A percentile compares a stretch with the other conserved stretches of the same genome.
Conservation (phyloP, 2,329 filamentous ascomycete species). For the Fusarium sp. region DNA sequence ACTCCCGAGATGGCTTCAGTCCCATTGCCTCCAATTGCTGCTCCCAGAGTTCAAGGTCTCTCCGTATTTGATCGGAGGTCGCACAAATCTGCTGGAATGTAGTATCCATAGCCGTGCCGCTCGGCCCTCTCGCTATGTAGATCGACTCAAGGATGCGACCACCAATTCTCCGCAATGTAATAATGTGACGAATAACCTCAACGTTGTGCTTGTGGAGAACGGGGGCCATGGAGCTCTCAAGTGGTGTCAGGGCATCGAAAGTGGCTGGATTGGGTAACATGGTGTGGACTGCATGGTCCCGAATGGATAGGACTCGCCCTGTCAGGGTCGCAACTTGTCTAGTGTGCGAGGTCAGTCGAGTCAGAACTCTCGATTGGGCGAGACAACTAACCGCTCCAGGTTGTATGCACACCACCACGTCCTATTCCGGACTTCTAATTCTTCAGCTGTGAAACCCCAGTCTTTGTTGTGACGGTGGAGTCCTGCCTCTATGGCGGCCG, state of each 20-base stretch:
- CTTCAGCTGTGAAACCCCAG: not conserved
- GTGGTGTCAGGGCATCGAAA: not conserved
- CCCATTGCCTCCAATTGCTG: not conserved
- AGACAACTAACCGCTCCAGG: not conserved
- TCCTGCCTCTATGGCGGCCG: not conserved
- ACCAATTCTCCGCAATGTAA: not conserved
- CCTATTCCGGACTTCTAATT: not conserved
- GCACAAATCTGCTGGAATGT: conserved; percentile 7
- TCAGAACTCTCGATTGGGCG: not conserved
- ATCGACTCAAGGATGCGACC: conserved; percentile 4
- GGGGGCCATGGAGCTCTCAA: not conserved
- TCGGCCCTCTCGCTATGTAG: not conserved
- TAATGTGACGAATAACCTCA: not conserved
- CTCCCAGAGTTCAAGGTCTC: conserved; percentile 1
- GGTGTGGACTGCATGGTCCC: not conserved
- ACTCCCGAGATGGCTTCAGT: not conserved
- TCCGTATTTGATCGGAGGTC: not conserved
- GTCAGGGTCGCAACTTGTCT: not conserved
- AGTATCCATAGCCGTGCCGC: conserved; percentile 1
- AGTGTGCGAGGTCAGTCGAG: not conserved
- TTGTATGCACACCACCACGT: conserved; percentile 14
- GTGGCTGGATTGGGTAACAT: not conserved
- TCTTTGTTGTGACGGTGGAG: not conserved
- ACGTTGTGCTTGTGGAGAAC: not conserved
- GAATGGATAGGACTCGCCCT: not conserved